Base-by-base conservation (phyloP, 2,329 filamentous ascomycete species). In the Pyrenochaeta sp. region DNA sequence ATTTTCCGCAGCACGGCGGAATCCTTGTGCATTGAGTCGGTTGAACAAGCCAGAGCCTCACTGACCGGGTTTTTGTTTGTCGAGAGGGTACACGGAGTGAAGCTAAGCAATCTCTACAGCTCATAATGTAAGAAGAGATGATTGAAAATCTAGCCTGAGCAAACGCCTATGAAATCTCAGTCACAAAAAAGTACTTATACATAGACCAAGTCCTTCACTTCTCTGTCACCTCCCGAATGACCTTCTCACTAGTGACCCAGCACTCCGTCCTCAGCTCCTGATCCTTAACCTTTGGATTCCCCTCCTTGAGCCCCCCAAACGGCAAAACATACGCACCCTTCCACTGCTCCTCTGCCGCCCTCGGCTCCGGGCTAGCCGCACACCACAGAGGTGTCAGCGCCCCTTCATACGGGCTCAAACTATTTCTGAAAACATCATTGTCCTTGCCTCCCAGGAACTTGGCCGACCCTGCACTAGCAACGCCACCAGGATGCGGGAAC, bases 351-450 rank as follows among this genome's bases (percentile, higher is more conserved):
- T 35, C 32, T 10, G 30, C 6, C 20, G 29, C 27, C 19, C 37
- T 44, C 8, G 48, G 44, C 35, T 53, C 50, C 20, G 38, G 26
- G 39, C 37, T 44, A 17, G 35, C 46, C 19, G 41, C 48, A 28
- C 40, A 46, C 44, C 38, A 55, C 14, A 51, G n/a, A 11, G 35
- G 41, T 22, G 54, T 58, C 20, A 48, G 35, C 1, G 40, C 43
- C 4, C 54, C 48, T 18, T 51, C 34, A 24, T 29, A 35, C 15
- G 54, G 28, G 15, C 40, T 31, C 3, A 52, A 3, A 4, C 26
- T 8, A 8, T 20, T 4, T 13, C 26, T 35, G 6, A 30, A 39
- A 5, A 35, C 31, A 14, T 34, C 35, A 17, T 31, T 36, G 27
- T 44, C 45, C 10, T 15, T 17, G 10, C 19, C 20, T 6, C 35